These are phyloP conservation scores for Sphaerulina vaccinii DNA, from an alignment of 2,329 filamentous ascomycete genomes.

Conservation along the genomic window DNA sequence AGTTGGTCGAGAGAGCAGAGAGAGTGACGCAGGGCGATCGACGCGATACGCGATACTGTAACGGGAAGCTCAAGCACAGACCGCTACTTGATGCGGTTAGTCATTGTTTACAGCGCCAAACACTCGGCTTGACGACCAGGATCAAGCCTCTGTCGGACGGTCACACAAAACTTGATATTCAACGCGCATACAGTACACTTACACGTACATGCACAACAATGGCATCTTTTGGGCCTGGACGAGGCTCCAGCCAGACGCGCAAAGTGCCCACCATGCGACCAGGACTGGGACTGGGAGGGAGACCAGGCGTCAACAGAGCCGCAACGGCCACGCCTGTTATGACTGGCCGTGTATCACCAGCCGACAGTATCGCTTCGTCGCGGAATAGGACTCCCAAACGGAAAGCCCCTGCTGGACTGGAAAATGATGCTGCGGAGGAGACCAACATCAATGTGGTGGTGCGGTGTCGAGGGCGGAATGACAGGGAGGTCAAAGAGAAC, in stretches of 20 bases:
- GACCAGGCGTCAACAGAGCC: conserved; percentile 42
- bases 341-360: conserved; percentile 63
- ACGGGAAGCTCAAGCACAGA: not conserved
- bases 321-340: conserved; percentile 50
- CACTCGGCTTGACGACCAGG: not conserved
- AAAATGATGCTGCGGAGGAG: conserved; percentile 67
- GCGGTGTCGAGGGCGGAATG: conserved; percentile 85
- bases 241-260: conserved; percentile 24
- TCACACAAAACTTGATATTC: conserved; percentile 1
- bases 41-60: not conserved
- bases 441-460: conserved; percentile 99
- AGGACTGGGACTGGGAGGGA: conserved; percentile 50
- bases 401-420: conserved; percentile 71
- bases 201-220: not conserved
- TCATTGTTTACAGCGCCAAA: not conserved
- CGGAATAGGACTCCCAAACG: conserved; percentile 65
- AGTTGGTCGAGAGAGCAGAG: not conserved
- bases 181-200: not conserved
- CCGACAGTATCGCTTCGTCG: conserved; percentile 65
- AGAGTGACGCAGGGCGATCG: not conserved
- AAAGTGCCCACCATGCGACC: conserved; percentile 50
- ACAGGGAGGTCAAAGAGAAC: conserved; percentile 90
- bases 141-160: not conserved
- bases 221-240: conserved; percentile 9
- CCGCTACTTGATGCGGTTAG: not conserved